phyloP scores from a whole-genome alignment of 768 basidiomycete genomes.

The Dacryopinax spathularia region DNA sequence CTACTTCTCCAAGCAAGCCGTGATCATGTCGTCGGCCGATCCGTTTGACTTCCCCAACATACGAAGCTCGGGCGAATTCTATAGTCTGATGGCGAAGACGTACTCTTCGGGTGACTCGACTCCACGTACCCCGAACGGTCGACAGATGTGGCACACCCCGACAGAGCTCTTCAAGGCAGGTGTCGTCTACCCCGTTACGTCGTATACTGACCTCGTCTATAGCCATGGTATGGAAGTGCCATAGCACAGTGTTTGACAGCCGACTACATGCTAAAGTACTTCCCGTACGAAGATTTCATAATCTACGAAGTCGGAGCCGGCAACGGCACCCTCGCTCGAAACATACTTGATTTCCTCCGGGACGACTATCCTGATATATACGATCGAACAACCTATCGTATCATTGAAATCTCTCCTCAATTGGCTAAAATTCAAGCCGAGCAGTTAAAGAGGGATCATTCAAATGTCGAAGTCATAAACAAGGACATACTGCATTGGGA shows the following conservation, averaged over 20 bases:
- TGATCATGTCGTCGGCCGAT: constrained; percentile 63
- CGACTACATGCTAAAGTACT: constrained; percentile 87
- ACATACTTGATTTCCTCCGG: constrained; percentile 70
- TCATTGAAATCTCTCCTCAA: constrained; percentile 83
- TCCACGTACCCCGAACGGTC: constrained; percentile 30
- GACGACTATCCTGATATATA: constrained; percentile 80
- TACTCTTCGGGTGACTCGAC: constrained; percentile 60
- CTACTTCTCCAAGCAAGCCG: constrained; percentile 87
- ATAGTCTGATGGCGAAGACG: constrained; percentile 59
- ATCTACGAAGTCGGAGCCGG: constrained; percentile 98
- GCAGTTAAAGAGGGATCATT: constrained; percentile 47
- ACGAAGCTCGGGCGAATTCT: constrained; percentile 59
- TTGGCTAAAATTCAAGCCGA: constrained; percentile 58
- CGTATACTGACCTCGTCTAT: not conserved
- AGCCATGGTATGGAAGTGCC: constrained; percentile 93
- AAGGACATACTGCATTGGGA: constrained; percentile 81
- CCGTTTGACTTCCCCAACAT: constrained; percentile 55
- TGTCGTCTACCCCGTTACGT: constrained; percentile 5
- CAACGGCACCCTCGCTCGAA: constrained; percentile 84
- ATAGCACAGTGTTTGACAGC: constrained; percentile 79
- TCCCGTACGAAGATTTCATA: constrained; percentile 88
- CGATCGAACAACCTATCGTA: constrained; percentile 79
- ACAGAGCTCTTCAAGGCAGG: constrained; percentile 92
- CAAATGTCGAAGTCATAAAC: constrained; percentile 54
- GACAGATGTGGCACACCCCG: constrained; percentile 97